These are phyloP conservation scores for Cryptococcus sp. DNA, from an alignment of 1,284 basidiomycete genomes.

Conservation along the genomic window DNA sequence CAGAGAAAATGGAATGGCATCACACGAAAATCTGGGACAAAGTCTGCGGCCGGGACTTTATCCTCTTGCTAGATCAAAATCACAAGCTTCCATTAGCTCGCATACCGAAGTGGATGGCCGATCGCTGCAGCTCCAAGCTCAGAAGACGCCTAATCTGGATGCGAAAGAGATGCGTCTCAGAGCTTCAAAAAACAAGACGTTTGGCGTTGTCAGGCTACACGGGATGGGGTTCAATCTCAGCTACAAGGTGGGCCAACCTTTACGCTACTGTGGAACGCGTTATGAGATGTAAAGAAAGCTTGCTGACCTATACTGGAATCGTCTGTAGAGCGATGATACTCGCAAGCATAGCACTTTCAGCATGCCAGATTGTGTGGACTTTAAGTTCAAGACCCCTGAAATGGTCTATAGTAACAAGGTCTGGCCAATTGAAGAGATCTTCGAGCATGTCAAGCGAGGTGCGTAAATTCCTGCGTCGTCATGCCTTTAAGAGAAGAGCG, in stretches of 20 bases:
- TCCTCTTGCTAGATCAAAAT: constrained; percentile 30
- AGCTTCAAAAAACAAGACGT: constrained; percentile 61
- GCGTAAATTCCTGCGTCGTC: constrained; percentile 49
- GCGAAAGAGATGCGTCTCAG: constrained; percentile 54
- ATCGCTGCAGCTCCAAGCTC: neutral
- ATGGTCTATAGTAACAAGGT: constrained; percentile 84
- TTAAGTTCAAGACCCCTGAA: constrained; percentile 57
- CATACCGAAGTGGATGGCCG: constrained; percentile 4
- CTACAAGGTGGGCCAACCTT: constrained; percentile 53
- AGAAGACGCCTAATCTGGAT: constrained; percentile 25
- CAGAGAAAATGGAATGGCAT: neutral
- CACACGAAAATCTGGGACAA: constrained; percentile 8
- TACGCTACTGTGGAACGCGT: neutral
- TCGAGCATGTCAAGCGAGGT: constrained; percentile 77
- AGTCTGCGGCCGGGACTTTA: neutral
- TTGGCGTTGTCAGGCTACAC: constrained; percentile 75
- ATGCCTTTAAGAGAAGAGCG: neutral
- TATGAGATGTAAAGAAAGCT: too few relatives aligned
- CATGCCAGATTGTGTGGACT: constrained; percentile 57
- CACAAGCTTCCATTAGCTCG: constrained; percentile 18
- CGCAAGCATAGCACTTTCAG: constrained; percentile 52
- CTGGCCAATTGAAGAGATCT: constrained; percentile 80
- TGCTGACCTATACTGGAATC: neutral
- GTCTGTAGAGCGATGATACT: constrained; percentile 51
- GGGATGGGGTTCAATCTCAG: constrained; percentile 56